These are phyloP conservation scores for Schwanniomyces yamadae DNA, from an alignment of 805 yeast species.

Conservation along the genomic window DNA sequence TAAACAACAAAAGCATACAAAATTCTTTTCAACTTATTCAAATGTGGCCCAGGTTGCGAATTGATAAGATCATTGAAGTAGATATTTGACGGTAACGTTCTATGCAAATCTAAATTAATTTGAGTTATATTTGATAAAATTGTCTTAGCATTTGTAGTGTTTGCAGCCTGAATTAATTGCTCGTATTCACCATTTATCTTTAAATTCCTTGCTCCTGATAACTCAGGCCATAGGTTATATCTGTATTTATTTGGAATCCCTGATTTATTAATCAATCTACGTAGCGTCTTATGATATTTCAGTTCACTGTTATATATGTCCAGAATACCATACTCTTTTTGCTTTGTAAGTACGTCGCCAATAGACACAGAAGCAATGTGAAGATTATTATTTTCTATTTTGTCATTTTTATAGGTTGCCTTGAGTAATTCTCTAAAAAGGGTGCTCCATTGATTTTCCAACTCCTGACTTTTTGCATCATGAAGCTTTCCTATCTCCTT, in stretches of 20 bases:
- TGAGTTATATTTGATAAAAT: constrained; percentile 43
- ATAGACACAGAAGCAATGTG: neutral
- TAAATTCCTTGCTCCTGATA: constrained; percentile 48
- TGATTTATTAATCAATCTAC: constrained; percentile 31
- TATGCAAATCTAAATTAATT: constrained; percentile 50
- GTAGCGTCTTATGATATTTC: constrained; percentile 19
- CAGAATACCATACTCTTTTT: no score
- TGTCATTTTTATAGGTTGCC: constrained; percentile 17
- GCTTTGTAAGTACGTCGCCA: neutral
- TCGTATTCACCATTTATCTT: constrained; percentile 49
- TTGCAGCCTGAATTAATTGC: constrained; percentile 21
- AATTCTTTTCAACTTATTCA: constrained; percentile 43
- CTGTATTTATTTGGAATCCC: constrained; percentile 53
- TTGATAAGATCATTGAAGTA: constrained; percentile 42
- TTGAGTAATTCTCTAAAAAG: constrained; percentile 32
- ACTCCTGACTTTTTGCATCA: constrained; percentile 40
- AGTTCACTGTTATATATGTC: constrained; percentile 3
- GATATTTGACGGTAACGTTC: constrained; percentile 56
- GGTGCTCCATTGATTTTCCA: constrained; percentile 46
- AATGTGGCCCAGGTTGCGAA: constrained; percentile 53
- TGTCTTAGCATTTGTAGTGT: constrained; percentile 7
- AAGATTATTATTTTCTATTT: neutral
- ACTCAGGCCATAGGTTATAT: constrained; percentile 50
- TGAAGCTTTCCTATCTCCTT: constrained; percentile 42
- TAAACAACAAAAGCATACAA: constrained; percentile 49